These are phyloP conservation scores for Colletotrichum navitas DNA, from an alignment of 2,329 filamentous ascomycete genomes.

Conservation along the genomic window DNA sequence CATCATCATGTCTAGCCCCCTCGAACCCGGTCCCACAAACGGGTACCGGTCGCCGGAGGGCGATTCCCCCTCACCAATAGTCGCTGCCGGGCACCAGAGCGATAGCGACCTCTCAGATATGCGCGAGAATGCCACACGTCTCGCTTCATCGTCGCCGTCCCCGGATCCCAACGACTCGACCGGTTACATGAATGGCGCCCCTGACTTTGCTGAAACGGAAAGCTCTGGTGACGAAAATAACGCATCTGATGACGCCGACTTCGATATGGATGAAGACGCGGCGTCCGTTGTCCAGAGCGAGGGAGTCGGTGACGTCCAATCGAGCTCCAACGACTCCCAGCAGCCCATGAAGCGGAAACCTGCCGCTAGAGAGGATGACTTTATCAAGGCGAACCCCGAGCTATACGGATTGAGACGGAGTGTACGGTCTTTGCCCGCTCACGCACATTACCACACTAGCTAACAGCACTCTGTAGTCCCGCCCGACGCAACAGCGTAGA, in stretches of 20 bases:
- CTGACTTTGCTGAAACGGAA: conserved; percentile 59
- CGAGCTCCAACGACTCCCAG: conserved; percentile 78
- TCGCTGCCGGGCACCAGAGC: conserved; percentile 64
- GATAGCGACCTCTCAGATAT: conserved; percentile 84
- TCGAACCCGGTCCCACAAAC: conserved; percentile 73
- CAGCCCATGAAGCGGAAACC: conserved; percentile 80
- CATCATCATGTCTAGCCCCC: conserved; percentile 73
- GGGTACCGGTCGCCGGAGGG: conserved; percentile 71
- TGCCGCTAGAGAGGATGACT: conserved; percentile 79
- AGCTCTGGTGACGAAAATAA: conserved; percentile 64
- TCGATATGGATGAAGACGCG: conserved; percentile 72
- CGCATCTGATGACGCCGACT: conserved; percentile 79
- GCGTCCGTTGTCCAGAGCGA: conserved; percentile 61
- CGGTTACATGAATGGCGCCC: conserved; percentile 56
- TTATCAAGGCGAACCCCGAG: conserved; percentile 91
- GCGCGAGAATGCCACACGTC: conserved; percentile 67
- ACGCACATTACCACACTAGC: conserved; percentile 29
- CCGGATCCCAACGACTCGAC: conserved; percentile 57
- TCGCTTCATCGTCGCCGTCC: conserved; percentile 59
- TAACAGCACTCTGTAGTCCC: conserved; percentile 57
- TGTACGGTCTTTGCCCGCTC: conserved; percentile 66
- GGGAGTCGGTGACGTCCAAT: conserved; percentile 65
- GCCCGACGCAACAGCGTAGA: conserved; percentile 69
- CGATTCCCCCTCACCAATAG: conserved; percentile 57
- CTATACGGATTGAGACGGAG: conserved; percentile 94